Evolutionary conservation across 129 eudicot genomes (phyloP).

Genomic region (Flaveria trinervia): DNA sequence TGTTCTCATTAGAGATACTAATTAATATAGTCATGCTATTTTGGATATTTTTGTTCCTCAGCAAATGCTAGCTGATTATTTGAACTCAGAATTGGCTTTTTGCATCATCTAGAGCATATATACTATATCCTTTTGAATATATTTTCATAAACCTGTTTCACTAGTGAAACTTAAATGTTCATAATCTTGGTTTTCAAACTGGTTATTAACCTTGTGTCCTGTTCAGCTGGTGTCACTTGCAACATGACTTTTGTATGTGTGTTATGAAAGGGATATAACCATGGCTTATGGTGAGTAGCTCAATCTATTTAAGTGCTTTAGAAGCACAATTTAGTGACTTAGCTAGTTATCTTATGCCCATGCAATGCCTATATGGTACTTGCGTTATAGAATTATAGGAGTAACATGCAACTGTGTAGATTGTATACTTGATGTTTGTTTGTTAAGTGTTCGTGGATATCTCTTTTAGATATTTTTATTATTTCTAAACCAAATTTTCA

Average conservation of each 20-base stretch:
- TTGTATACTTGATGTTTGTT: not conserved
- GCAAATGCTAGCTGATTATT: constrained; percentile 33
- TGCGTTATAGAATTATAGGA: not conserved
- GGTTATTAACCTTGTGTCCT: not conserved
- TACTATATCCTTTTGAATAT: too few species aligned
- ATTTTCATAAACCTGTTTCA: not conserved
- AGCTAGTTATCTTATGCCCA: not conserved
- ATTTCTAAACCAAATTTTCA: not conserved
- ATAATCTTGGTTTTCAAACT: not conserved
- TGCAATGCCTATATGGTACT: not conserved
- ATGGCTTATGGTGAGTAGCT: constrained; percentile 4
- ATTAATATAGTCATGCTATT: constrained; percentile 22
- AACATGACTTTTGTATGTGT: not conserved
- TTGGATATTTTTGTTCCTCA: constrained; percentile 27
- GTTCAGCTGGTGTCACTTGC: not conserved
- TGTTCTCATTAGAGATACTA: constrained; percentile 37
- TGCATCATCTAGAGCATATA: not conserved
- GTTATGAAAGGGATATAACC: not conserved
- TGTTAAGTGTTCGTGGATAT: not conserved
- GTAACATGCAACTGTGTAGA: not conserved
- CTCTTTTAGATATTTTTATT: not conserved
- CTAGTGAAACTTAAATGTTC: too few species aligned
- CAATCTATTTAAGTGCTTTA: too few species aligned
- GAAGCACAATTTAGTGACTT: not conserved
- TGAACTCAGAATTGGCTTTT: constrained; percentile 24